Conservation (phyloP, 805 yeast genomes). For the Ogataea minuta region DNA sequence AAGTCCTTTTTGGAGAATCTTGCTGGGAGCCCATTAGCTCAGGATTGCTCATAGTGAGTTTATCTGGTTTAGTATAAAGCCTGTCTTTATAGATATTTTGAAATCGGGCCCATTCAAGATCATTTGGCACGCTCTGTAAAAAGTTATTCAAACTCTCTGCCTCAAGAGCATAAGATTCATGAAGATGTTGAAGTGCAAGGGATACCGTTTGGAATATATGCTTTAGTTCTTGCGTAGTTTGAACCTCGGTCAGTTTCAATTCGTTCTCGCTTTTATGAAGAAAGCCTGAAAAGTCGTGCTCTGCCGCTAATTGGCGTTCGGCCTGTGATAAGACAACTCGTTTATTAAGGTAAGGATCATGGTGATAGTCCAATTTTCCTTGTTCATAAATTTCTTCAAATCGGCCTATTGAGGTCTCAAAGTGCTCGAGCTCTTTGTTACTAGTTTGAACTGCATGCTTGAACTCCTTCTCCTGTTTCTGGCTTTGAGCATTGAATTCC, state of each 20-base stretch:
- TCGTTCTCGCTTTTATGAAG: constrained; percentile 41
- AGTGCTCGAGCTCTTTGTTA: constrained; percentile 28
- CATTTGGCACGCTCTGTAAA: constrained; percentile 36
- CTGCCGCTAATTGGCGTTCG: constrained; percentile 42
- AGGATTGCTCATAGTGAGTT: not conserved
- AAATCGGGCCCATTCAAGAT: constrained; percentile 47
- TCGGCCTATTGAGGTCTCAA: constrained; percentile 22
- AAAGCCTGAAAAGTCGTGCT: constrained; percentile 45
- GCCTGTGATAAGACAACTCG: constrained; percentile 38
- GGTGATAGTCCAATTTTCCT: constrained; percentile 34
- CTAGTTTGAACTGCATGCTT: constrained; percentile 36
- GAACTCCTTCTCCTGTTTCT: constrained; percentile 40
- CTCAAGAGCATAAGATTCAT: constrained; percentile 29
- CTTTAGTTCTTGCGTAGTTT: constrained; percentile 41
- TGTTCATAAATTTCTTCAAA: constrained; percentile 17
- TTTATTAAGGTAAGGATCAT: constrained; percentile 47
- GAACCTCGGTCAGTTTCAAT: constrained; percentile 41
- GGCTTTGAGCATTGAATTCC: constrained; percentile 35
- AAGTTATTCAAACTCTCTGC: constrained; percentile 31
- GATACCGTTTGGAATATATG: constrained; percentile 35
- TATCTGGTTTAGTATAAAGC: constrained; percentile 1
- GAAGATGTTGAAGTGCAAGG: constrained; percentile 31
- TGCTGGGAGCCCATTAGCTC: not conserved
- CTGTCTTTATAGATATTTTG: constrained; percentile 28
- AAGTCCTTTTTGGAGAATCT: constrained; percentile 33